Conservation (phyloP, 2,329 filamentous ascomycete species). For the Fusarium brevicatenulatum region DNA sequence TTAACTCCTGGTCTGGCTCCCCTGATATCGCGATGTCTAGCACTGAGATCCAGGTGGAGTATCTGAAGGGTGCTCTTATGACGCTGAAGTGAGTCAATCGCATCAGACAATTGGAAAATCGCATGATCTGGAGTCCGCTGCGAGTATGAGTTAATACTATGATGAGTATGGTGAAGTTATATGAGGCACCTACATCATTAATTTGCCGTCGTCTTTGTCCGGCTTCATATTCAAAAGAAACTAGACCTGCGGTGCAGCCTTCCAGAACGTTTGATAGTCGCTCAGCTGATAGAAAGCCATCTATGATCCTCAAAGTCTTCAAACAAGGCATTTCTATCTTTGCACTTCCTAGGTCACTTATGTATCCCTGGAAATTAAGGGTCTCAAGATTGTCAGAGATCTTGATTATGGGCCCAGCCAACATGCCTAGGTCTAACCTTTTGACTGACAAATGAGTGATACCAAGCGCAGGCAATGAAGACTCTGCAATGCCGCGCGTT, state of each 20-base stretch:
- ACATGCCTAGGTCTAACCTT: background rate
- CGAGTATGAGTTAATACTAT: background rate
- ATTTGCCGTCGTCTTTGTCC: rapidly evolving
- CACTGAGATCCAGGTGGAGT: background rate
- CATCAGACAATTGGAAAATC: background rate
- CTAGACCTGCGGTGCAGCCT: background rate
- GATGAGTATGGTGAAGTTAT: background rate
- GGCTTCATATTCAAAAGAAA: background rate
- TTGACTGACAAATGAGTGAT: background rate
- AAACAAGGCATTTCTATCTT: background rate
- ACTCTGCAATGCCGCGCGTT: background rate
- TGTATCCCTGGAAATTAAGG: background rate
- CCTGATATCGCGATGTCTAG: rapidly evolving
- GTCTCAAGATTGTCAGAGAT: background rate
- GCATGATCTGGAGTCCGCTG: too few relatives aligned
- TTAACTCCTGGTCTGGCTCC: rapidly evolving
- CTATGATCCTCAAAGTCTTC: background rate
- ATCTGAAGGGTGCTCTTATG: background rate
- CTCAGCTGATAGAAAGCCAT: background rate
- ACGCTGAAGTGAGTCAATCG: background rate
- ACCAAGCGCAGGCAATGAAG: background rate
- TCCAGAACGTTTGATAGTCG: background rate
- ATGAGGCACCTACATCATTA: background rate
- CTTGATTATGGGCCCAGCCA: rapidly evolving
- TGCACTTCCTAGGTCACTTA: rapidly evolving